Evolutionary conservation across 768 basidiomycete genomes (phyloP).

Genomic region (Lanmaoa rubissima): DNA sequence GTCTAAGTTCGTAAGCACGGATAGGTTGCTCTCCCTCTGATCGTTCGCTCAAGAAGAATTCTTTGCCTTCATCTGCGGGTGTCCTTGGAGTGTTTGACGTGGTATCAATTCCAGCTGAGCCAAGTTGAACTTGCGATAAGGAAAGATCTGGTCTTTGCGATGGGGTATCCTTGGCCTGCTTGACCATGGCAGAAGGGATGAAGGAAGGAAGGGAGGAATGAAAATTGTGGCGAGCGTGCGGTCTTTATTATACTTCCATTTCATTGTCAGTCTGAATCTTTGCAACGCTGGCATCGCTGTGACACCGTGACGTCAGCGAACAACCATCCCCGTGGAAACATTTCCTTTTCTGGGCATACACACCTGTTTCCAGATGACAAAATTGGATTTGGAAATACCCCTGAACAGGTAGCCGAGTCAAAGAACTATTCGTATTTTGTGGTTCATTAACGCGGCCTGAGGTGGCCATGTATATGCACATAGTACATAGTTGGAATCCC

Average conservation of each 20-base stretch:
- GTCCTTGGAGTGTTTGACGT: slow-evolving; percentile 68
- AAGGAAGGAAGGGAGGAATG: neutral
- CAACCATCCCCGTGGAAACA: neutral
- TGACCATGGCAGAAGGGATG: slow-evolving; percentile 15
- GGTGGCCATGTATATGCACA: neutral
- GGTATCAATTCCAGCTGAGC: neutral
- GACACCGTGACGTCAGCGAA: slow-evolving; percentile 23
- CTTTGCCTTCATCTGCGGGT: slow-evolving; percentile 89
- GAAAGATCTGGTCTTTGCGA: slow-evolving; percentile 14
- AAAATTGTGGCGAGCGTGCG: slow-evolving; percentile 2
- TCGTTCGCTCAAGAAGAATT: slow-evolving; percentile 70
- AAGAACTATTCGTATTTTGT: neutral
- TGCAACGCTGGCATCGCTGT: neutral
- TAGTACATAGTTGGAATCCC: neutral
- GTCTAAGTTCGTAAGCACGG: slow-evolving; percentile 78
- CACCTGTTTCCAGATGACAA: neutral
- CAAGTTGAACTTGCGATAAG: slow-evolving; percentile 11
- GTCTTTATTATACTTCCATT: slow-evolving; percentile 18
- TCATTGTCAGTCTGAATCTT: neutral
- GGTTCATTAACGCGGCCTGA: neutral
- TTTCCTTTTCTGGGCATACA: slow-evolving; percentile 1
- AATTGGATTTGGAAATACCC: neutral
- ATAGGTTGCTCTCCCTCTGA: slow-evolving; percentile 60
- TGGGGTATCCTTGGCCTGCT: neutral
- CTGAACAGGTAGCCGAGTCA: neutral